Evolutionary conservation across 2,329 filamentous ascomycete species (phyloP).

Genomic region (Talaromyces sp.): DNA sequence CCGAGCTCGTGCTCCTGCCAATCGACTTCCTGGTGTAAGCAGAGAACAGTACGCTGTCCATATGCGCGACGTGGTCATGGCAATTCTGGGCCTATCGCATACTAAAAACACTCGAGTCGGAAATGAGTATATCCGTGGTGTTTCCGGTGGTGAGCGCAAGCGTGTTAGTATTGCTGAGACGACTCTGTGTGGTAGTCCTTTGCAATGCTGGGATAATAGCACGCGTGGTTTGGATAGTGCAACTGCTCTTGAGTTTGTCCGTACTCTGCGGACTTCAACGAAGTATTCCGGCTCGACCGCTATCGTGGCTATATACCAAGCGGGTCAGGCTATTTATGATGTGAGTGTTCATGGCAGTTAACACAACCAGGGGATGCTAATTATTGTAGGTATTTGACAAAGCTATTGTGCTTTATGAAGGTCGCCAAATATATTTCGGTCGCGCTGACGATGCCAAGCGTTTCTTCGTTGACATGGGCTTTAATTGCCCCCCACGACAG

Average conservation of each 20-base stretch:
- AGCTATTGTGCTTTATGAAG: constrained; percentile 68
- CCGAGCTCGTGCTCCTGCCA: constrained; percentile 54
- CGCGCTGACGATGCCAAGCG: constrained; percentile 57
- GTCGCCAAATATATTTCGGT: constrained; percentile 74
- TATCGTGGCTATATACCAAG: constrained; percentile 56
- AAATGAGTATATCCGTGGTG: constrained; percentile 58
- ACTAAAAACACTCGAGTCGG: constrained; percentile 49
- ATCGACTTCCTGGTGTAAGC: constrained; percentile 38
- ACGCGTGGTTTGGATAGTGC: constrained; percentile 52
- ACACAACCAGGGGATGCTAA: background rate
- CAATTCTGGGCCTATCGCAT: constrained; percentile 47
- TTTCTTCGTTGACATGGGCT: constrained; percentile 69
- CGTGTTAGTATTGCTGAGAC: constrained; percentile 60
- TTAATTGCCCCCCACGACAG: constrained; percentile 65
- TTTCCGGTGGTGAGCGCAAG: constrained; percentile 60
- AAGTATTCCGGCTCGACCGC: constrained; percentile 51
- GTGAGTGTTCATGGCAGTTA: constrained; percentile 25
- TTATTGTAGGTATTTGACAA: constrained; percentile 63
- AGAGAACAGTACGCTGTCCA: constrained; percentile 44
- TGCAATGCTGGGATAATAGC: constrained; percentile 50
- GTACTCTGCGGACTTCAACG: constrained; percentile 49
- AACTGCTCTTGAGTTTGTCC: constrained; percentile 57
- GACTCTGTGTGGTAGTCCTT: constrained; percentile 45
- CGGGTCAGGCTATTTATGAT: constrained; percentile 49
- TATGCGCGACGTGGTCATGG: constrained; percentile 46